These are phyloP conservation scores for Diaporthe capsici DNA, from an alignment of 2,329 filamentous ascomycete species.

Conservation along the genomic window DNA sequence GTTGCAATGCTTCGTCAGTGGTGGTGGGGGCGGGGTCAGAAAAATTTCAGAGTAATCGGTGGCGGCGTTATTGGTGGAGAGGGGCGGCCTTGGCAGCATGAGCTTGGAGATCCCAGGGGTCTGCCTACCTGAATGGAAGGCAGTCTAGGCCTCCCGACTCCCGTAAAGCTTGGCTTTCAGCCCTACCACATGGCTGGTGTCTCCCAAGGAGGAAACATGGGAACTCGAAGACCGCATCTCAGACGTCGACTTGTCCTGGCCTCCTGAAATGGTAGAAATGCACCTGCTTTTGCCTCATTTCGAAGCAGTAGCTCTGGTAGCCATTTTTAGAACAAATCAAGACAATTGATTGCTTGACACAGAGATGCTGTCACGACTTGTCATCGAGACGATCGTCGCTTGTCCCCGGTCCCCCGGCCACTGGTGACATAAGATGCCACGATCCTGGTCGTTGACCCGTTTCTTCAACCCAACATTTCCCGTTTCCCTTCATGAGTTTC, in stretches of 20 bases:
- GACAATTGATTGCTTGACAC: not conserved
- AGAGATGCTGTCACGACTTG: not conserved
- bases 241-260: not conserved
- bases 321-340: not conserved
- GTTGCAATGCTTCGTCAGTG: not conserved
- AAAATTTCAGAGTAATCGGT: slow-evolving; percentile 34
- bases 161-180: slow-evolving; percentile 37
- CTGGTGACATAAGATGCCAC: slow-evolving; percentile 1
- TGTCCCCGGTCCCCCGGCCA: not conserved
- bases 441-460: not conserved
- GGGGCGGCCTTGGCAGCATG: slow-evolving; percentile 13
- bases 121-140: slow-evolving; percentile 2
- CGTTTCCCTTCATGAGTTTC: not conserved
- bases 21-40: slow-evolving; percentile 38
- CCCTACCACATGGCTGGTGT: slow-evolving; percentile 24
- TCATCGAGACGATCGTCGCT: not conserved
- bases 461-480: not conserved
- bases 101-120: slow-evolving; percentile 35
- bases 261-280: not conserved
- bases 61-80: slow-evolving; percentile 30
- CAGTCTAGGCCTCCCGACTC: slow-evolving; percentile 21
- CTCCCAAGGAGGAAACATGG: not conserved
- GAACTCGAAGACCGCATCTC: not conserved
- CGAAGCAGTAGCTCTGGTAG: not conserved
- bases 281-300: not conserved